Base-by-base conservation (phyloP, 2,329 filamentous ascomycete genomes). In the Fusarium paranaense region DNA sequence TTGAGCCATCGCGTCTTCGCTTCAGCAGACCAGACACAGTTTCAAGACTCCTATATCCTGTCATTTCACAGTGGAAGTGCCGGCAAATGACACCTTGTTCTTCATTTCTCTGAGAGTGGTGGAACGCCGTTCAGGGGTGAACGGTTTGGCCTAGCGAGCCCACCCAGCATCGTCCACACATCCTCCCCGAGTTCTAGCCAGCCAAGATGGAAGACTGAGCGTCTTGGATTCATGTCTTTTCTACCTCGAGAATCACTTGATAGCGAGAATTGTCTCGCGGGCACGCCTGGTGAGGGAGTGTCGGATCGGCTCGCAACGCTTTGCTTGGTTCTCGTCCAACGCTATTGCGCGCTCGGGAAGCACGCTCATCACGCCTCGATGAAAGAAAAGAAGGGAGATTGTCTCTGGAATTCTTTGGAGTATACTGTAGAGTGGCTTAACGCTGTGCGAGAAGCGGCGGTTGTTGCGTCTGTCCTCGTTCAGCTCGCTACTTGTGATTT, bases 191-290 rank as follows among this genome's bases (percentile, higher is more conserved):
- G 18, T 52, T 32, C 27, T 7, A 30, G 6, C 5, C 9, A 1
- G 32, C 2, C 22, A 22, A 22, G 27, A 32, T 32, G 0, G 6
- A 32, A 27, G 47, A 8, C 2, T 6, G 1, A 5, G 2, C 5
- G 18, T 8, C 0, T n/a, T 13, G 0, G 2, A 20, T 7, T 32
- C 3, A 7, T 5, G 2, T 9, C 6, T 20, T 13, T 7, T 0
- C 2, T 6, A n/a, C 25, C 18, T 30, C 18, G 6, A n/a, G 18
- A 3, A 32, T n/a, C 27, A 10, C 10, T 6, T 6, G 10, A 4
- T 13, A 13, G 47, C 18, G 5, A 32, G 2, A 30, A 32, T n/a
- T 10, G 11, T 6, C 27, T 52, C 8, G 3, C 10, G 27, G 18
- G 18, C 18, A 18, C 27, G 18, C 27, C 25, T 14, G 4, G 27